Evolutionary conservation across 345 rosid genomes (phyloP).

Genomic region (Populus euphratica): DNA sequence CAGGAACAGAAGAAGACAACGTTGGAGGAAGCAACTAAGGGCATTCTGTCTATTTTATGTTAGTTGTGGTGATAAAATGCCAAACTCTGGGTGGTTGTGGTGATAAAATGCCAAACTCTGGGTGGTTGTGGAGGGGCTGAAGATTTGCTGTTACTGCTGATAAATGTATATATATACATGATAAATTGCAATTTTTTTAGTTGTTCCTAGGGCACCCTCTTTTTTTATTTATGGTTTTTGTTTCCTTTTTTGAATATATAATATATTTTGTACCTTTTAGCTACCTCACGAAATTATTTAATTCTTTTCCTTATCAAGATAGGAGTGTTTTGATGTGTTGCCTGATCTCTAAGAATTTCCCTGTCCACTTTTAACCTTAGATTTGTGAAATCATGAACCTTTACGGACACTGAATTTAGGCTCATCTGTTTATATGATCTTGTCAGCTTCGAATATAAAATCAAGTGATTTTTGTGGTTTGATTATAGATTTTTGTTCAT

Average conservation of each 20-base stretch:
- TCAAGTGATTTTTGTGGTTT: neutral
- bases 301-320: neutral
- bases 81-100: too few relatives aligned
- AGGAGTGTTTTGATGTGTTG: too few relatives aligned
- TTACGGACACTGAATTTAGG: neutral
- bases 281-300: neutral
- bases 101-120: neutral
- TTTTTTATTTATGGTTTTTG: neutral
- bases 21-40: too few relatives aligned
- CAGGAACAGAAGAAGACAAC: constrained; percentile 10
- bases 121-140: neutral
- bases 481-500: neutral
- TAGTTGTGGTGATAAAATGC: constrained; percentile 6
- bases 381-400: neutral
- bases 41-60: neutral
- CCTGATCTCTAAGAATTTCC: too few relatives aligned
- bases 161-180: neutral
- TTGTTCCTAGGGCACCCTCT: neutral
- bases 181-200: neutral
- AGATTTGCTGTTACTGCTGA: neutral
- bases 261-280: neutral
- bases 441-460: neutral
- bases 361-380: too few relatives aligned
- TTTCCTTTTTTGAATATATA: neutral
- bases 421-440: neutral